Percentiles rank a stretch among this genome's conserved stretches.
Evolutionary conservation across 352 stramenopile species (phyloP).

Genomic region (Phytophthora pinifolia): DNA sequence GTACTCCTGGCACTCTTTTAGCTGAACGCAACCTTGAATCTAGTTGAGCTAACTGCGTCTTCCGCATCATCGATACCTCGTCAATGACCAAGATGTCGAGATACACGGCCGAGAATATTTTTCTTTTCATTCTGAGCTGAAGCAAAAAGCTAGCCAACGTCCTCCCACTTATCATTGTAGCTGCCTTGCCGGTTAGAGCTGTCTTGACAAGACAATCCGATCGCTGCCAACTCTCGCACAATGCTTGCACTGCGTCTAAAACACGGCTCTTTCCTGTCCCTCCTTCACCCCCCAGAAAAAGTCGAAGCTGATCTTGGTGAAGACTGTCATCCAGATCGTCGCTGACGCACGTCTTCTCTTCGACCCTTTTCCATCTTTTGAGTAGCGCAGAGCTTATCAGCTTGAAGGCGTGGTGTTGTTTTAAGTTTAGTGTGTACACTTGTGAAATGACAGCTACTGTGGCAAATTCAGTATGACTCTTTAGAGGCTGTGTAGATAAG

Average conservation of each 20-base stretch:
- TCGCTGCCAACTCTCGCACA: background rate
- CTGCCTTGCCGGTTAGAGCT: slow-evolving; percentile 1
- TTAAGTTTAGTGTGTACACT: background rate
- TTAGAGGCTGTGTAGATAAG: no score
- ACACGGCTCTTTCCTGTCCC: slow-evolving; percentile 4
- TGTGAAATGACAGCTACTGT: no score
- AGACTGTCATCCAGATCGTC: background rate
- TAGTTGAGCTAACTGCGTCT: no score
- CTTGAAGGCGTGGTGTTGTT: background rate
- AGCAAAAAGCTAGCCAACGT: slow-evolving; percentile 3
- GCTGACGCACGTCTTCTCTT: background rate
- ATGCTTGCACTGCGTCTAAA: background rate
- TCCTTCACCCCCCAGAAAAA: slow-evolving; percentile 4
- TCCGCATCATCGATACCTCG: no score
- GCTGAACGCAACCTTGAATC: no score
- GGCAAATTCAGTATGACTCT: no score
- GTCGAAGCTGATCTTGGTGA: slow-evolving; percentile 5
- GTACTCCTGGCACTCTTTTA: no score
- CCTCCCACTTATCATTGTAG: slow-evolving; percentile 1
- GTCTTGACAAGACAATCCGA: background rate
- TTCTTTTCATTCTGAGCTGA: no score
- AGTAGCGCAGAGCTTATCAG: background rate
- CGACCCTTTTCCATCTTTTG: background rate
- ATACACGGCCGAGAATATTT: no score
- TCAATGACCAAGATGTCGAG: no score